Base-by-base conservation (phyloP, 2,329 filamentous ascomycete species). In the Penicillium occitanis region DNA sequence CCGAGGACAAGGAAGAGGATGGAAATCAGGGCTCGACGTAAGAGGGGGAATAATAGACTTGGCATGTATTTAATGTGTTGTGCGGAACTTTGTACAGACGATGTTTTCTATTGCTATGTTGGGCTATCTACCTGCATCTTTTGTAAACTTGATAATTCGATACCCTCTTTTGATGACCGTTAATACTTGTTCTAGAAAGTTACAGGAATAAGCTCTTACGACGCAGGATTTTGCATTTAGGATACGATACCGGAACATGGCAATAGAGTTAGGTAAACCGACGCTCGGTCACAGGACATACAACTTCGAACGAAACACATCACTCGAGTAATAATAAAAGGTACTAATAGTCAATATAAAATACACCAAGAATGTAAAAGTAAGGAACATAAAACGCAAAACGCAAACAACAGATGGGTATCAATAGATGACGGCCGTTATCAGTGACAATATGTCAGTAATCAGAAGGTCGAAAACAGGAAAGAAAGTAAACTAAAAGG, bases 351-450 rank as follows among this genome's bases (percentile, higher is more conserved):
- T 53, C 22, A 17, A 57, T 57, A 61, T 44, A 48, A 62, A 61
- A 57, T 60, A 66, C 58, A 66, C 10, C 25, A 64, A 61, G 50
- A 61, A 67, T 25, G 28, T 42, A 33, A 57, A 40, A 60, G 17
- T 46, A 51, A 19, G 44, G 19, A 51, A 28, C 30, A 28, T 35
- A 57, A 57, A 57, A 11, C 22, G 13, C 48, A 51, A 50, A 33
- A 64, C 48, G 50, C 17, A 64, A 55, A 37, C 7, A 64, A 28
- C 51, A 64, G 19, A 64, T 64, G 62, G 62, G 62, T 64, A 64
- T 64, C 62, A 64, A 33, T 44, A 37, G 51, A 58, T 57, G 62
- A 57, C 62, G 62, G 62, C 62, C 62, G 62, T 64, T 64, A 65
- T 65, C 22, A 61, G 44, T 37, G 22, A 50, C 42, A 28, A 60